Evolutionary conservation across 331 rosid genomes (phyloP).

Genomic region (Telfairia occidentalis): DNA sequence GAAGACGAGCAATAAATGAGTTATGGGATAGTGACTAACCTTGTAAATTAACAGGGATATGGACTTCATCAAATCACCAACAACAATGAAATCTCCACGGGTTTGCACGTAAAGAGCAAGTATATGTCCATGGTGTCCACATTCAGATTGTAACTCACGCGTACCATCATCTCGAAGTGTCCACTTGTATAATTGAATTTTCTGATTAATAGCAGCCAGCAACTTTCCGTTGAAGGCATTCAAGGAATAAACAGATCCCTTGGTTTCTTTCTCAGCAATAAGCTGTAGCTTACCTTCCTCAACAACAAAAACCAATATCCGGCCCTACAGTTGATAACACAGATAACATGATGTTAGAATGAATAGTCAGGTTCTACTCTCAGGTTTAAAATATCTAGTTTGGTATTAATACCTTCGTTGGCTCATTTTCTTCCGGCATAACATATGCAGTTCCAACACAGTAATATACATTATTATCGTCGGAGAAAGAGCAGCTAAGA

Average conservation of each 20-base stretch:
- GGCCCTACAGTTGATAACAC: conserved; percentile 47
- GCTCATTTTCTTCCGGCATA: conserved; percentile 83
- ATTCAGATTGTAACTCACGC: conserved; percentile 78
- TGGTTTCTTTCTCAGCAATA: conserved; percentile 85
- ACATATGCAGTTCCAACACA: conserved; percentile 88
- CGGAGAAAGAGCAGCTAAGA: conserved; percentile 93
- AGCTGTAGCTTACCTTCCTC: conserved; percentile 91
- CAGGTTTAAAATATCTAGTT: neutral
- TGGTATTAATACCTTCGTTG: conserved; percentile 52
- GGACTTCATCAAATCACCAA: conserved; percentile 86
- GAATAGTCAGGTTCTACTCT: neutral
- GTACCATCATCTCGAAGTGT: conserved; percentile 81
- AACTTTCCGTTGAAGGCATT: conserved; percentile 82
- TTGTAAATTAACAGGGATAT: conserved; percentile 76
- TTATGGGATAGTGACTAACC: conserved; percentile 30
- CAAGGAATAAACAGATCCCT: conserved; percentile 79
- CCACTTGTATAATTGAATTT: conserved; percentile 90
- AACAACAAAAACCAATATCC: conserved; percentile 71
- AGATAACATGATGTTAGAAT: neutral
- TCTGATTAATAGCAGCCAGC: conserved; percentile 87
- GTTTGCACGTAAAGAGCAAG: conserved; percentile 79
- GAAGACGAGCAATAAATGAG: neutral
- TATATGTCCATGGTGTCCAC: conserved; percentile 93
- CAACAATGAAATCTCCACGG: conserved; percentile 80
- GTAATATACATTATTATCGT: conserved; percentile 69